Conservation (phyloP, 805 yeast species). For the Candida fluviatilis region DNA sequence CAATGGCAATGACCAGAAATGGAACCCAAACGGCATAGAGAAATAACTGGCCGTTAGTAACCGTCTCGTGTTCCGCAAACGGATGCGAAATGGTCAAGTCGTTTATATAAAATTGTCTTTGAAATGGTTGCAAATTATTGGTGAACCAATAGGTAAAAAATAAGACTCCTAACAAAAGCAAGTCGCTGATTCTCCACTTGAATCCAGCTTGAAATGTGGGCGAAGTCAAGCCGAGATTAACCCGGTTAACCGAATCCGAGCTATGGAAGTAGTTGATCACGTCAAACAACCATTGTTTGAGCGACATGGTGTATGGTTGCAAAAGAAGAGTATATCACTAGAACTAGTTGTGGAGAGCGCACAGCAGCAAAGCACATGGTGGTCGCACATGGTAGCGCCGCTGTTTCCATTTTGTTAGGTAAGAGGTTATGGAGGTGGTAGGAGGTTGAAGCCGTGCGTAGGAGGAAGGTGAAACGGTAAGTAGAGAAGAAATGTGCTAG, state of each 20-base stretch:
- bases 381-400: no score
- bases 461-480: no score
- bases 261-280: conserved; percentile 18
- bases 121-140: conserved; percentile 50
- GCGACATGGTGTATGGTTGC: background rate
- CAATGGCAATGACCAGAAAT: conserved; percentile 28
- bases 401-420: no score
- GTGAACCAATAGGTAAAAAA: conserved; percentile 18
- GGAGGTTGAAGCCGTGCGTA: no score
- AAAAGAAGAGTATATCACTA: no score
- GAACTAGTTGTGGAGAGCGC: no score
- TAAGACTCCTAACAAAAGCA: conserved; percentile 19
- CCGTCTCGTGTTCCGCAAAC: conserved; percentile 69
- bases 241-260: conserved; percentile 20
- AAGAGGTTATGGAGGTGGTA: no score
- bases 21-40: conserved; percentile 55
- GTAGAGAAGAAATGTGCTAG: no score
- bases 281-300: conserved; percentile 8
- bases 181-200: conserved; percentile 25
- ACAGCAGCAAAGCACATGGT: no score
- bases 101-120: conserved; percentile 71
- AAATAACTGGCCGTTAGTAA: conserved; percentile 52
- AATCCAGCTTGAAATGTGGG: conserved; percentile 11
- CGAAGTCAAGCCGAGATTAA: conserved; percentile 22
- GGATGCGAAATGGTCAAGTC: conserved; percentile 83